phyloP scores from a whole-genome alignment of 2,329 filamentous ascomycete genomes.

The Pyrenophora seminiperda region DNA sequence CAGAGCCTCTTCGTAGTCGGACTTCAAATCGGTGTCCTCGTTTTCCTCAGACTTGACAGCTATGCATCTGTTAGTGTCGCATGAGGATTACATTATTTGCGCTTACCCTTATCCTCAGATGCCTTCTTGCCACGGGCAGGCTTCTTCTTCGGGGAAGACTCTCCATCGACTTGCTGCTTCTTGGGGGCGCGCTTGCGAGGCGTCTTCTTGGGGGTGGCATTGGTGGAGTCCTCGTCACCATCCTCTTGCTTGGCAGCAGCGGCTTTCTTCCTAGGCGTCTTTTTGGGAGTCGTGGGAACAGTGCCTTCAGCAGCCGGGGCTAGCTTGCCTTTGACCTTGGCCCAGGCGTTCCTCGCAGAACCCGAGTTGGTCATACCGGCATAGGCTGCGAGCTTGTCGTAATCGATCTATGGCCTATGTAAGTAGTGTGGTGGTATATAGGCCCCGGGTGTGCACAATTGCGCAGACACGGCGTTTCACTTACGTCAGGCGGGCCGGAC shows the following conservation, averaged over 20 bases:
- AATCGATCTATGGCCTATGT: slow-evolving; percentile 42
- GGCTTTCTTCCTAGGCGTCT: slow-evolving; percentile 26
- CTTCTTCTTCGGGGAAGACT: slow-evolving; percentile 42
- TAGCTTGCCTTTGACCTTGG: slow-evolving; percentile 43
- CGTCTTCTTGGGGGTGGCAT: slow-evolving; percentile 33
- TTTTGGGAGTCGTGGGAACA: slow-evolving; percentile 28
- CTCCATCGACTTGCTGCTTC: slow-evolving; percentile 42
- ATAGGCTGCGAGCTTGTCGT: slow-evolving; percentile 43
- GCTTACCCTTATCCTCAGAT: slow-evolving; percentile 24
- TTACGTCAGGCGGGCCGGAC: slow-evolving; percentile 44
- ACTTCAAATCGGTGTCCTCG: slow-evolving; percentile 9
- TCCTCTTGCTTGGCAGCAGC: slow-evolving; percentile 12
- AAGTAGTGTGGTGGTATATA: slow-evolving; percentile 4
- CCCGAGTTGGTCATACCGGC: slow-evolving; percentile 46
- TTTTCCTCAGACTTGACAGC: slow-evolving; percentile 16
- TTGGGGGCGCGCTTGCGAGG: slow-evolving; percentile 41
- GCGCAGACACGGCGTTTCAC: neutral
- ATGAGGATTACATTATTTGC: neutral
- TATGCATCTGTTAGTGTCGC: slow-evolving; percentile 12
- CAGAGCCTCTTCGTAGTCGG: neutral
- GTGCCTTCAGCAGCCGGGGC: slow-evolving; percentile 11
- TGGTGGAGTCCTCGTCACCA: slow-evolving; percentile 19
- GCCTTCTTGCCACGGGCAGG: slow-evolving; percentile 31
- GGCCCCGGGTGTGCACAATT: neutral
- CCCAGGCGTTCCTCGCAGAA: slow-evolving; percentile 48